Evolutionary conservation across 768 basidiomycete genomes (phyloP).

Genomic region (Kwoniella heveanensis): DNA sequence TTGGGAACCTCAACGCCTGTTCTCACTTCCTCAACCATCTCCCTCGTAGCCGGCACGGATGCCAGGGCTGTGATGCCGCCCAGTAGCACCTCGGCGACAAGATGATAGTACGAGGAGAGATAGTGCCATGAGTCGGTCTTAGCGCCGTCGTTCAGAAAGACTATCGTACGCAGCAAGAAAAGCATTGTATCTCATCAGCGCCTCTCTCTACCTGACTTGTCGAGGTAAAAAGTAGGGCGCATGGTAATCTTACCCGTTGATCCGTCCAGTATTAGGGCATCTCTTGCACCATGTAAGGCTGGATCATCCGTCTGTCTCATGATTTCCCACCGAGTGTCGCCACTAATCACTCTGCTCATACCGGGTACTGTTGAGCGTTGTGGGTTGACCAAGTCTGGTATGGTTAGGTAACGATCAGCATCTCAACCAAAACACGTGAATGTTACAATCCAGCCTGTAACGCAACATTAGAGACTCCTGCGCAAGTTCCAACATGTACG

Average conservation of each 20-base stretch:
- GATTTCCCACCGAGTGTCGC: slow-evolving; percentile 11
- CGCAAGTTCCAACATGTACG: too few species aligned
- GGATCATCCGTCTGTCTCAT: slow-evolving; percentile 6
- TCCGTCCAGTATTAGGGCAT: slow-evolving; percentile 13
- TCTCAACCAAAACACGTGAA: background rate
- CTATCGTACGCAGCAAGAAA: too few species aligned
- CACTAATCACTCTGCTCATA: slow-evolving; percentile 16
- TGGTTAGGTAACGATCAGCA: background rate
- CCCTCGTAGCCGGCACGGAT: slow-evolving; percentile 51
- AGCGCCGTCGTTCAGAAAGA: slow-evolving; percentile 20
- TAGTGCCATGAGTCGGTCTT: slow-evolving; percentile 18
- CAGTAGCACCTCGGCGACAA: slow-evolving; percentile 14
- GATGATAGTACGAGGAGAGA: slow-evolving; percentile 21
- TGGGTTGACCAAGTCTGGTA: slow-evolving; percentile 6
- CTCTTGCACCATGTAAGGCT: background rate
- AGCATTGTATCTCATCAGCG: too few species aligned
- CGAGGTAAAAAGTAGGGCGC: too few species aligned
- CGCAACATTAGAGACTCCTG: too few species aligned
- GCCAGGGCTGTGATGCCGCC: slow-evolving; percentile 13
- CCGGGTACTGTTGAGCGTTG: slow-evolving; percentile 13
- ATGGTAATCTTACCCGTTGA: slow-evolving; percentile 16
- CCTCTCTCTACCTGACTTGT: too few species aligned
- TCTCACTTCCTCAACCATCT: slow-evolving; percentile 17
- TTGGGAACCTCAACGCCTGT: slow-evolving; percentile 18
- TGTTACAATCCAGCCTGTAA: too few species aligned